Percentiles rank a stretch among this genome's conserved stretches.
These are phyloP conservation scores for Brassica hybrid DNA, from an alignment of 441 rosid genomes.

Conservation along the genomic window DNA sequence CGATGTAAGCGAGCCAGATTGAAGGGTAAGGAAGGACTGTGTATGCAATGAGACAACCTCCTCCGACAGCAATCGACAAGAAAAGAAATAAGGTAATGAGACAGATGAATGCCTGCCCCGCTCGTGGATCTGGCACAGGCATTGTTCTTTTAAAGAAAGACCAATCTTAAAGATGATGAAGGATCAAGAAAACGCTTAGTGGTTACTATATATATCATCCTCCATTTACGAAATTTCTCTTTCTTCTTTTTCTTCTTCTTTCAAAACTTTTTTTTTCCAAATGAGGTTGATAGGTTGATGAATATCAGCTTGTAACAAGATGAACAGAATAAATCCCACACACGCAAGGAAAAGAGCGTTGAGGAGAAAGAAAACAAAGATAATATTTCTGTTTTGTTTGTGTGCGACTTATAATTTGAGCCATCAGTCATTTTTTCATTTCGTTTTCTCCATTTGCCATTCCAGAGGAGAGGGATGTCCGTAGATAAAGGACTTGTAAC, in stretches of 20 bases:
- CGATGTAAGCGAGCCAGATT: slow-evolving; percentile 58
- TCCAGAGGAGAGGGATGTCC: too few relatives aligned
- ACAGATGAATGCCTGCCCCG: slow-evolving; percentile 57
- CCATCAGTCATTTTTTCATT: slow-evolving; percentile 15
- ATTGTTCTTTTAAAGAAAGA: slow-evolving; percentile 39
- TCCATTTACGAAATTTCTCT: slow-evolving; percentile 26
- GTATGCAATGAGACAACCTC: slow-evolving; percentile 54
- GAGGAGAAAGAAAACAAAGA: slow-evolving; percentile 33
- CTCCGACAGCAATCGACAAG: slow-evolving; percentile 49
- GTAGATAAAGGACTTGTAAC: too few relatives aligned
- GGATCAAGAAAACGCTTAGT: slow-evolving; percentile 22
- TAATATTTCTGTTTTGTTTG: slow-evolving; percentile 33
- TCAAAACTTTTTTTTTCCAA: neutral
- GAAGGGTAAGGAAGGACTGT: slow-evolving; percentile 51
- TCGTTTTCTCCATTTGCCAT: slow-evolving; percentile 35
- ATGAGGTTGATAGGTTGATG: slow-evolving; percentile 20
- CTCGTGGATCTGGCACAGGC: slow-evolving; percentile 64
- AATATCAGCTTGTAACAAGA: slow-evolving; percentile 29
- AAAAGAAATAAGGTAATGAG: slow-evolving; percentile 47
- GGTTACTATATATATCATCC: slow-evolving; percentile 35
- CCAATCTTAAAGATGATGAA: slow-evolving; percentile 29
- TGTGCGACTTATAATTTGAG: slow-evolving; percentile 45
- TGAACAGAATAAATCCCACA: slow-evolving; percentile 2
- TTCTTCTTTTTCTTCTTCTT: neutral
- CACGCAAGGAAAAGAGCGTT: neutral